Percentiles rank a stretch among this genome's conserved stretches.
These are phyloP conservation scores for Starmerella geochares DNA, from an alignment of 805 yeast genomes.

Conservation along the genomic window DNA sequence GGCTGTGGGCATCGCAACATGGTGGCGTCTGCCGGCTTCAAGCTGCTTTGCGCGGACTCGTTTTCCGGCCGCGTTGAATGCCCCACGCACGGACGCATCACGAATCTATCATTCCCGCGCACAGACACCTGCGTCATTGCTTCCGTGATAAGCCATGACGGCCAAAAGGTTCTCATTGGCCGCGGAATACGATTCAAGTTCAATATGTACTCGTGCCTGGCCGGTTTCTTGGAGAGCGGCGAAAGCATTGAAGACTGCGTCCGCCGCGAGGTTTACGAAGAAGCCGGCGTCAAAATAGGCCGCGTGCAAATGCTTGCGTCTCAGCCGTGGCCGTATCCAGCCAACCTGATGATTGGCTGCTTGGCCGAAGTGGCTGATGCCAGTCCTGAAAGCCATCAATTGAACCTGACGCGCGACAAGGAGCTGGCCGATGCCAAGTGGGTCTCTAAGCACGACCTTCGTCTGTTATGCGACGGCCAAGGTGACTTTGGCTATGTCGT, in stretches of 20 bases:
- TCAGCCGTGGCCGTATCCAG: conserved; percentile 98
- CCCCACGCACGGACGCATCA: conserved; percentile 39
- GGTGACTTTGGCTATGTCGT: conserved; percentile 22
- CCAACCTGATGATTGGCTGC: conserved; percentile 88
- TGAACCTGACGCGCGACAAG: conserved; percentile 69
- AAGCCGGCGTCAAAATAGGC: conserved; percentile 65
- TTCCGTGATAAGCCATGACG: conserved; percentile 56
- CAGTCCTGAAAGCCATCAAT: conserved; percentile 29
- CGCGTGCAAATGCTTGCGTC: conserved; percentile 54
- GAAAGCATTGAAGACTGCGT: conserved; percentile 87
- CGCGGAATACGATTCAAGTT: conserved; percentile 51
- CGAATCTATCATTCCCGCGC: conserved; percentile 81
- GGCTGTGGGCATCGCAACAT: conserved; percentile 58
- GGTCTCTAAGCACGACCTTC: conserved; percentile 54
- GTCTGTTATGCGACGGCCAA: conserved; percentile 30
- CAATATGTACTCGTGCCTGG: conserved; percentile 72
- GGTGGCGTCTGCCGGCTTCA: conserved; percentile 37
- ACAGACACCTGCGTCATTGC: conserved; percentile 84
- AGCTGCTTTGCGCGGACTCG: conserved; percentile 31
- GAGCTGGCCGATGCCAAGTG: conserved; percentile 81
- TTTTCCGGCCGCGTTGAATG: conserved; percentile 27
- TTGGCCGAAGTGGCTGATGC: conserved; percentile 67
- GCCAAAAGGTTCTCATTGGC: conserved; percentile 58
- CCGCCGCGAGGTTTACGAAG: conserved; percentile 87
- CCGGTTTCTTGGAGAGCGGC: conserved; percentile 94